Percentiles rank a stretch among this genome's conserved stretches.
Evolutionary conservation across 371 early-diverging fungal genomes (phyloP).

Genomic region (Zychaea mexicana): DNA sequence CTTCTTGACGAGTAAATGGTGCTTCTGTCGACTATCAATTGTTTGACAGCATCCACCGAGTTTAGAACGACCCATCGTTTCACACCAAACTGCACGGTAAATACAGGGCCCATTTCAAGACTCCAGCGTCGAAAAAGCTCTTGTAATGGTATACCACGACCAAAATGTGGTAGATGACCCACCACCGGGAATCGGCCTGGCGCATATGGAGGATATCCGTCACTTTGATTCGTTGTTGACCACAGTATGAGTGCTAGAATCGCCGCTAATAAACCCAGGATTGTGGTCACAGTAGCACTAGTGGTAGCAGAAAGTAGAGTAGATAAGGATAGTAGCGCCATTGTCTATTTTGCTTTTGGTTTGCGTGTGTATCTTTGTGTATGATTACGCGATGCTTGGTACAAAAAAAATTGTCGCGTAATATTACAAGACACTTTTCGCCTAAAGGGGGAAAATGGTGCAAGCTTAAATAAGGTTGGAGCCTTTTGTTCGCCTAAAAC

Average conservation of each 20-base stretch:
- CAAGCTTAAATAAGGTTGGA: conserved; percentile 2
- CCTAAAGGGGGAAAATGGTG: neutral
- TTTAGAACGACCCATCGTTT: conserved; percentile 50
- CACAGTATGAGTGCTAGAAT: neutral
- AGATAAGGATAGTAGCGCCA: neutral
- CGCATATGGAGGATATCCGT: conserved; percentile 33
- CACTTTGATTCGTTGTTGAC: neutral
- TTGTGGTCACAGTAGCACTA: neutral
- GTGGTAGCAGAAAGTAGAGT: conserved; percentile 3
- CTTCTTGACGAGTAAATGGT: conserved; percentile 49
- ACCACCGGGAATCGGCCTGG: conserved; percentile 41
- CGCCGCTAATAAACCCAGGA: neutral
- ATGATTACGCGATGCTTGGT: neutral
- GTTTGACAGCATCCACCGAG: conserved; percentile 30
- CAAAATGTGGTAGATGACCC: conserved; percentile 37
- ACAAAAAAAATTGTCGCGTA: neutral
- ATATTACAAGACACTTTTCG: no score
- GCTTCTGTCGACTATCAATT: conserved; percentile 41
- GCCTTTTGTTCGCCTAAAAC: conserved; percentile 20
- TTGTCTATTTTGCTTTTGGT: neutral
- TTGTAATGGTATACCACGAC: conserved; percentile 26
- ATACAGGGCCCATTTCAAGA: conserved; percentile 33
- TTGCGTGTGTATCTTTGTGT: neutral
- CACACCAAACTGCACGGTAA: conserved; percentile 39
- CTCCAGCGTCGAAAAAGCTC: conserved; percentile 46